phyloP scores from a whole-genome alignment of 352 stramenopile genomes.

The Blastocystis sp. region DNA sequence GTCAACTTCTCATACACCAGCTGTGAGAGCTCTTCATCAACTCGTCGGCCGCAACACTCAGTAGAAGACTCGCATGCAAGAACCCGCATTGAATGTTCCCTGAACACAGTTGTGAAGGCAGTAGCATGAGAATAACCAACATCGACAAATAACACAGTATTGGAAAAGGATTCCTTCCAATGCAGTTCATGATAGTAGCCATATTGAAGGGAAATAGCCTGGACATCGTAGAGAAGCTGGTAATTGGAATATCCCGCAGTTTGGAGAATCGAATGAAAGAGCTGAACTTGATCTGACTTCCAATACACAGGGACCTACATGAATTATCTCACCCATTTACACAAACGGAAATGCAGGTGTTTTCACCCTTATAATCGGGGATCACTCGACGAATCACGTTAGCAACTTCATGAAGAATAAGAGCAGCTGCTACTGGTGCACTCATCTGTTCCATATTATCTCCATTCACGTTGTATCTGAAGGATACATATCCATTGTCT shows the following conservation, averaged over 20 bases:
- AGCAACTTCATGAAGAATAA: neutral
- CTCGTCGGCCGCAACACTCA: neutral
- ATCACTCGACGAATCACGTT: neutral
- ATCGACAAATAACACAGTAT: conserved; percentile 8
- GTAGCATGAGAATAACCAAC: conserved; percentile 22
- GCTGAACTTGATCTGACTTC: neutral
- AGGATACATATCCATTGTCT: neutral
- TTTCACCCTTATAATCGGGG: neutral
- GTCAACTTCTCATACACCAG: neutral
- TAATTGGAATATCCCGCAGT: neutral
- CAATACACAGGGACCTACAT: conserved; percentile 31
- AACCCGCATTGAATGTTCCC: neutral
- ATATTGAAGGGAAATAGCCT: conserved; percentile 20
- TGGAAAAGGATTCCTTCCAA: neutral
- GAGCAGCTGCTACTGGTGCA: neutral
- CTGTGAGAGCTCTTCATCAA: neutral
- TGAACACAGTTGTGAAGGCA: neutral
- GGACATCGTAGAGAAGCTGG: neutral
- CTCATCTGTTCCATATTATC: neutral
- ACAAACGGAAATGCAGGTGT: neutral
- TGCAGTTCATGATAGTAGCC: neutral
- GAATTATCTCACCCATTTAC: neutral
- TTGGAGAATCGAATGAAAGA: neutral
- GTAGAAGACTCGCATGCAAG: neutral
- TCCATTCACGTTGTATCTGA: neutral